Evolutionary conservation across 176 grass and related monocot species (phyloP), one percentile per base, ranked within the genome.

Genomic region (Lolium perenne): DNA sequence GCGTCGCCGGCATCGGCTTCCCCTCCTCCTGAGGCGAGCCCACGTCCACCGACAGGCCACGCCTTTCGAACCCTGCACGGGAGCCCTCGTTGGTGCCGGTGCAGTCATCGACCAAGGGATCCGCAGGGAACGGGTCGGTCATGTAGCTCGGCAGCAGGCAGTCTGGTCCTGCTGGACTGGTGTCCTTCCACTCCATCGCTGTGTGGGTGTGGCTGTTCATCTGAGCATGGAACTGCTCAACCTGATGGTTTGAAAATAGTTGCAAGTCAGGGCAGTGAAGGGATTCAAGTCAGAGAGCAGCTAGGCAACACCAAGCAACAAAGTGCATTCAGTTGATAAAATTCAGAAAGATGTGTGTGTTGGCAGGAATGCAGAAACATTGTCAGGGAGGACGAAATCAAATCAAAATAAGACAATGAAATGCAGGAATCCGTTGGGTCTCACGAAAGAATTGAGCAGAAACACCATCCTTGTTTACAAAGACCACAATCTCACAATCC

Each of bases 191-290:
- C 63, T 90, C 83, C 57, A 84, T 84, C 4, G 76, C 25, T 56
- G 63, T 16, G 77, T 85, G 63, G 7, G 62, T 38, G 81, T 85
- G 70, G n/a, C 81, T 76, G 23, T 91, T 71, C 93, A 92, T 90
- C 75, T 76, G 67, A 83, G 79, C 22, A 22, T 87, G 9, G 26
- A 80, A 73, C 29, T 13, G 35, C 13, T 75, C 76, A 77, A 83
- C 35, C 80, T 83, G 38, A 14, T 7, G 5, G 18, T 13, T 12
- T 68, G 22, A 67, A 86, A 74, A 38, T 1, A 79, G 65, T 81
- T 4, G 47, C 21, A 17, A 0, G 32, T 73, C 80, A 83, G 38
- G 38, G 49, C 11, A 48, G 23, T 82, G 10, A 23, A 21, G 32
- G 8, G 18, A 65, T 21, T 10, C 3, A 71, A 14, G 35, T 66